phyloP scores from a whole-genome alignment of 192 early-diverging fungal species.

The Rhizophagus sp. region DNA sequence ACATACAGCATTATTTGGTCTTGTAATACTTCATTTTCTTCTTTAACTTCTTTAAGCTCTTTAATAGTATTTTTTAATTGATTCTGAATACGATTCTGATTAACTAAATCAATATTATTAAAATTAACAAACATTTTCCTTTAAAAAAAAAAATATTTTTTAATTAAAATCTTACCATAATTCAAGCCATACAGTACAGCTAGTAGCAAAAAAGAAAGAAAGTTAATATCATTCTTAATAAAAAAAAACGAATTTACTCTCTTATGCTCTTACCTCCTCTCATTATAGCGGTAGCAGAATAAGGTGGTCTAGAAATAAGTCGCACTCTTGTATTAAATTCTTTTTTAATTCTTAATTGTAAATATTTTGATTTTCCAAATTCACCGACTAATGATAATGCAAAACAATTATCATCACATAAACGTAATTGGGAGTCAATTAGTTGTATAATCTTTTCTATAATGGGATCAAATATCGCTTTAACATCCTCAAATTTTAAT shows the following conservation, averaged over 20 bases:
- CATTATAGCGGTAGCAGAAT: constrained; percentile 52
- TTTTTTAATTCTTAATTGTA: constrained; percentile 52
- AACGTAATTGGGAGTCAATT: constrained; percentile 52
- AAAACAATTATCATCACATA: constrained; percentile 34
- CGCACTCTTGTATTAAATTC: constrained; percentile 49
- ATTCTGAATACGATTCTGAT: too few relatives aligned
- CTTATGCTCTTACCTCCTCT: constrained; percentile 34
- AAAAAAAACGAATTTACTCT: too few relatives aligned
- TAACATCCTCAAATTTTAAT: not conserved
- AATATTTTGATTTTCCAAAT: constrained; percentile 55
- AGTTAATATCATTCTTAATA: too few relatives aligned
- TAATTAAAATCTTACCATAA: not conserved
- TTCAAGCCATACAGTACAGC: constrained; percentile 48
- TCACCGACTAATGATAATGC: constrained; percentile 57
- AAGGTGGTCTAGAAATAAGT: constrained; percentile 50
- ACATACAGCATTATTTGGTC: too few relatives aligned
- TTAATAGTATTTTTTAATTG: too few relatives aligned
- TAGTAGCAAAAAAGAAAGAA: not conserved
- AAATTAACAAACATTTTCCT: too few relatives aligned
- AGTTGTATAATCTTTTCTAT: constrained; percentile 51
- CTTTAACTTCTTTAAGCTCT: too few relatives aligned
- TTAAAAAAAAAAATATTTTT: too few relatives aligned
- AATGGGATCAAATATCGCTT: constrained; percentile 51
- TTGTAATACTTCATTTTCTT: too few relatives aligned
- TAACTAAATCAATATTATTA: too few relatives aligned